phyloP scores from a whole-genome alignment of 345 rosid genomes.

The Gossypium anomalum region DNA sequence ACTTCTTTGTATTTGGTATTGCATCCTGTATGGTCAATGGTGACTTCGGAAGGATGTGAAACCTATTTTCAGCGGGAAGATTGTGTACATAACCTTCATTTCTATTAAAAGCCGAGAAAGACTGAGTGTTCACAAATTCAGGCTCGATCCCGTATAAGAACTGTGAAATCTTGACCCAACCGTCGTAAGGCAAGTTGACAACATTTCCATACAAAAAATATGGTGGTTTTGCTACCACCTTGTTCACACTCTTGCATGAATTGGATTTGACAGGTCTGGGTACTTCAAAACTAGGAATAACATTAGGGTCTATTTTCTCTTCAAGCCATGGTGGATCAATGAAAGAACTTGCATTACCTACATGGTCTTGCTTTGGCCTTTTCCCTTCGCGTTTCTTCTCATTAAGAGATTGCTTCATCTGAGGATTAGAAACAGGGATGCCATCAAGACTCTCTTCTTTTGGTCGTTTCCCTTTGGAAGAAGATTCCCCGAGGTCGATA shows the following conservation, averaged over 20 bases:
- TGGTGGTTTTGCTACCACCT: constrained; percentile 56
- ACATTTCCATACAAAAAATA: constrained; percentile 75
- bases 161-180: constrained; percentile 64
- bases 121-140: constrained; percentile 57
- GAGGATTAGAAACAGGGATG: constrained; percentile 24
- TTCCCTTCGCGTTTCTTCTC: constrained; percentile 46
- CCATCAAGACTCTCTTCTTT: constrained; percentile 49
- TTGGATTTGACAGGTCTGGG: constrained; percentile 35
- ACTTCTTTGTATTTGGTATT: constrained; percentile 57
- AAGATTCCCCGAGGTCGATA: constrained; percentile 30
- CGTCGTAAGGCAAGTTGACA: constrained; percentile 35
- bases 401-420: constrained; percentile 12
- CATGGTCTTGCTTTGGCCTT: constrained; percentile 50
- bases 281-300: constrained; percentile 14
- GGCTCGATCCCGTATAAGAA: constrained; percentile 62
- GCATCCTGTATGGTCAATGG: constrained; percentile 61
- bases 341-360: constrained; percentile 39
- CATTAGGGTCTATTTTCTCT: constrained; percentile 37
- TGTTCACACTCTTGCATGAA: constrained; percentile 39
- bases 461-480: constrained; percentile 56
- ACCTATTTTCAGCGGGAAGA: constrained; percentile 62
- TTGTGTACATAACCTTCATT: constrained; percentile 88
- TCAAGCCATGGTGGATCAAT: constrained; percentile 40
- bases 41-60: constrained; percentile 48
- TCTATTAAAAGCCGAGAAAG: constrained; percentile 66